Base-by-base conservation (phyloP, 2,329 filamentous ascomycete species). In the Xylariaceae sp. region DNA sequence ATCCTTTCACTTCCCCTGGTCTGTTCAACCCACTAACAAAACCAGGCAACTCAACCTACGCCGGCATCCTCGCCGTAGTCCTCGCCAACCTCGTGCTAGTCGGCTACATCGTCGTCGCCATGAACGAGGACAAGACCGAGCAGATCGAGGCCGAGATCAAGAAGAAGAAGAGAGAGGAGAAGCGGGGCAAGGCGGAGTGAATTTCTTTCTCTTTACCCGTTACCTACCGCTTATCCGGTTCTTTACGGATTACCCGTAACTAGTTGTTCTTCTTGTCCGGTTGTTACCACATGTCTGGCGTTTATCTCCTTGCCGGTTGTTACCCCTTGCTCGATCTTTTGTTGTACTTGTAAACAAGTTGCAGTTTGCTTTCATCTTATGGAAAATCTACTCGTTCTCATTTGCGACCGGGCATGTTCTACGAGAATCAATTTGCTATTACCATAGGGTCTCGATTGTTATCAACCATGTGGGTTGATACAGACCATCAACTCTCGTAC, bases 71-170 rank as follows among this genome's bases (percentile, higher is more conserved):
- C 39, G 94, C 94, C 1, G 94, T 94, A 17, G 76, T 97, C 54
- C 86, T 95, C 73, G 94, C 94, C 10, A 99, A 99, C 68, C 83
- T 95, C 1, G 91, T 99, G 2, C 78, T 99, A 54, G 83, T 97
- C 59, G 86, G 82, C n/a, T 99, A 97, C 74, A 85, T 97, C 49
- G 77, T 97, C 58, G 90, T 96, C 17, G 94, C 94, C 3, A 92
- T 96, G 83, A 86, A 82, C 62, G 94, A 99, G 73, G 94, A 97
- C 70, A 77, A 83, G 66, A 76, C 76, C 2, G 80, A 82, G 15
- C 74, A 76, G 64, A 62, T 70, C 41, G 78, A 78, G 61, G 78
- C 77, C 47, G 67, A 68, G 62, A 76, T 76, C 67, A 69, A 70
- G 47, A 45, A 45, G 11, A 61, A 64, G 47, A 60, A 61, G 55